These are phyloP conservation scores for Hanseniaspora uvarum DNA, from an alignment of 1,139 yeast genomes.

Conservation along the genomic window DNA sequence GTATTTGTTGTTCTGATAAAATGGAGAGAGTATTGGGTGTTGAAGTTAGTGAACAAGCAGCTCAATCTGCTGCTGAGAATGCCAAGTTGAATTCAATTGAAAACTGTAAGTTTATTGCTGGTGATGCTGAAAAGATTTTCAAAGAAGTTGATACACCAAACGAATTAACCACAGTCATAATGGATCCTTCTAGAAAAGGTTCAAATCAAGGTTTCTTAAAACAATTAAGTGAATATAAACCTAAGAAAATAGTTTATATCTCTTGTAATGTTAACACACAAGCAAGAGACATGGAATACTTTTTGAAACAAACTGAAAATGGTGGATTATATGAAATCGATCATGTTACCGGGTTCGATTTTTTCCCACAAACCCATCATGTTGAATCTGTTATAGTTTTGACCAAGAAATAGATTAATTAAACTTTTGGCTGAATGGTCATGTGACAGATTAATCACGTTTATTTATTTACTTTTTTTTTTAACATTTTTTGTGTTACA, in stretches of 20 bases:
- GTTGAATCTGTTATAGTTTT: conserved; percentile 92
- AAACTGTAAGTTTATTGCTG: conserved; percentile 77
- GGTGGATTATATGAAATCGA: conserved; percentile 60
- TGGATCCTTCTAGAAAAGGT: conserved; percentile 96
- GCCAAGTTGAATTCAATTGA: conserved; percentile 63
- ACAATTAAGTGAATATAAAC: conserved; percentile 72
- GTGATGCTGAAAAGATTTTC: conserved; percentile 85
- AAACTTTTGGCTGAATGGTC: neutral
- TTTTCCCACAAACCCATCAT: conserved; percentile 96
- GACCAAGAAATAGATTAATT: conserved; percentile 27
- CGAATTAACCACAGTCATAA: conserved; percentile 70
- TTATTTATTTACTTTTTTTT: neutral
- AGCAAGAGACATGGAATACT: conserved; percentile 84
- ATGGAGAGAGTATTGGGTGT: conserved; percentile 85
- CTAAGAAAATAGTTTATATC: conserved; percentile 79
- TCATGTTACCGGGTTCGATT: conserved; percentile 85
- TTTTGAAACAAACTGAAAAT: conserved; percentile 54
- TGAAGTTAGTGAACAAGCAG: conserved; percentile 86
- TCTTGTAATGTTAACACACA: conserved; percentile 97
- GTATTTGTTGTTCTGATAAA: conserved; percentile 70
- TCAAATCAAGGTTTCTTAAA: conserved; percentile 80
- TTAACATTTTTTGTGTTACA: neutral
- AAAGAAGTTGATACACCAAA: conserved; percentile 65
- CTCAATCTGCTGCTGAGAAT: conserved; percentile 72
- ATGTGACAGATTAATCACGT: neutral